Base-by-base conservation (phyloP, 2,329 filamentous ascomycete species). In the Aspergillus neoniger region DNA sequence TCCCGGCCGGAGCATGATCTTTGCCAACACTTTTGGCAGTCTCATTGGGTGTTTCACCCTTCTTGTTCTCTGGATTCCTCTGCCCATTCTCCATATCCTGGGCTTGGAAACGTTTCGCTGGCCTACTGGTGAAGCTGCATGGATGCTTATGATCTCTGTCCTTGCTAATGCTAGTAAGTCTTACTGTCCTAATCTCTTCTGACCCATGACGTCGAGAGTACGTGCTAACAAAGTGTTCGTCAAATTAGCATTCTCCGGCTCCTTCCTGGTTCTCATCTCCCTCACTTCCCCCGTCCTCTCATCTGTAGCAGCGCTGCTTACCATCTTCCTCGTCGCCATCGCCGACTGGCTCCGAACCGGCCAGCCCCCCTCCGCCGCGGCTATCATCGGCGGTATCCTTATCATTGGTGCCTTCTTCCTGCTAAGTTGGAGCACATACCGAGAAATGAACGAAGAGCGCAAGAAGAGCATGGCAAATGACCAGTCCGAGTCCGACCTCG, bases 241-340 rank as follows among this genome's bases (percentile, higher is more conserved):
- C 14, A 57, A 32, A 32, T 17, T 52, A 82, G 83, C 87, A 0
- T 99, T 99, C 74, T 95, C 92, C 10, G 95, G 95, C 23, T 91
- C 89, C 19, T 98, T 98, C 81, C 83, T 98, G 7, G 90, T 96
- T 36, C 84, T 99, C 56, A 98, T 99, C 71, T 92, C 89, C 15
- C 83, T 99, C 28, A 99, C 95, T 0, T 94, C 90, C 17, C 95
- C 95, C 0, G 95, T 99, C 2, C 82, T 99, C 4, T 94, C 90
- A 60, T 96, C 91, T 17, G 95, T 99, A 10, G 95, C 95, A 0
- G 92, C 94, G 2, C 85, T 99, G 6, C 82, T 99, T 50, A 99
- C 95, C 21, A 99, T 99, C 67, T 98, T 99, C 82, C 86, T 98
- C 62, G 95, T 99, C 6, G 95, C 94, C 0, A 81, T 98, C 30